Evolutionary conservation across 2,329 filamentous ascomycete species (phyloP).

Genomic region (Aspergillus cejpii): DNA sequence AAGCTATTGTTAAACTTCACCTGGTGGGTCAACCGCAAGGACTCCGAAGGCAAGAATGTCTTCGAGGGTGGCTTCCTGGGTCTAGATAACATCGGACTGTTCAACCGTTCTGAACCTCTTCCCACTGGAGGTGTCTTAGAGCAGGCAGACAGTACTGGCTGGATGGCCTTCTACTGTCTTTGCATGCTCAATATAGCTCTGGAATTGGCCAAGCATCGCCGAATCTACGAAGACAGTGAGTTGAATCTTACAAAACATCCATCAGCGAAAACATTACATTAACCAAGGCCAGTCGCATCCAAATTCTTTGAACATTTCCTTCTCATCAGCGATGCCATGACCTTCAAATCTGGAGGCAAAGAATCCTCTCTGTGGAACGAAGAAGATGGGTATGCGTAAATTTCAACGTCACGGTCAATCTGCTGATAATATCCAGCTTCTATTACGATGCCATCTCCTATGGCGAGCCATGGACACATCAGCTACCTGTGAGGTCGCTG

Average conservation of each 20-base stretch:
- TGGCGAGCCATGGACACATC: constrained; percentile 87
- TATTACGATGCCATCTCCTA: constrained; percentile 98
- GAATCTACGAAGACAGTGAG: constrained; percentile 78
- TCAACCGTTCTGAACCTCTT: constrained; percentile 91
- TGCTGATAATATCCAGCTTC: constrained; percentile 51
- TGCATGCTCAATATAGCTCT: constrained; percentile 96
- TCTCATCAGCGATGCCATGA: constrained; percentile 96
- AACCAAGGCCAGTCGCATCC: constrained; percentile 59
- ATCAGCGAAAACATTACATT: neutral
- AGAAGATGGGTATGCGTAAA: constrained; percentile 56
- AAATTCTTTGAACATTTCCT: constrained; percentile 99
- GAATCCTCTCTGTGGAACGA: constrained; percentile 94
- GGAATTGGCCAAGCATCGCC: constrained; percentile 88
- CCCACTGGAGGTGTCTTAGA: constrained; percentile 90
- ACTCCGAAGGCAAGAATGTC: constrained; percentile 88
- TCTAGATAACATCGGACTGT: constrained; percentile 92
- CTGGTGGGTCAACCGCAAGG: constrained; percentile 98
- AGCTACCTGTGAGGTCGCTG: constrained; percentile 83
- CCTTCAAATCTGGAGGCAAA: constrained; percentile 63
- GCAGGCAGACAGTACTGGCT: constrained; percentile 94
- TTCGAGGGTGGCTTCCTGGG: constrained; percentile 96
- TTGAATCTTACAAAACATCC: neutral
- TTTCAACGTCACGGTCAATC: neutral
- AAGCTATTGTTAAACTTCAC: constrained; percentile 95
- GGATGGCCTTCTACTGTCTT: constrained; percentile 97